A percentile compares a stretch with the other conserved stretches of the same genome.
These are phyloP conservation scores for Tulasnella calospora DNA, from an alignment of 768 basidiomycete species.

Conservation along the genomic window DNA sequence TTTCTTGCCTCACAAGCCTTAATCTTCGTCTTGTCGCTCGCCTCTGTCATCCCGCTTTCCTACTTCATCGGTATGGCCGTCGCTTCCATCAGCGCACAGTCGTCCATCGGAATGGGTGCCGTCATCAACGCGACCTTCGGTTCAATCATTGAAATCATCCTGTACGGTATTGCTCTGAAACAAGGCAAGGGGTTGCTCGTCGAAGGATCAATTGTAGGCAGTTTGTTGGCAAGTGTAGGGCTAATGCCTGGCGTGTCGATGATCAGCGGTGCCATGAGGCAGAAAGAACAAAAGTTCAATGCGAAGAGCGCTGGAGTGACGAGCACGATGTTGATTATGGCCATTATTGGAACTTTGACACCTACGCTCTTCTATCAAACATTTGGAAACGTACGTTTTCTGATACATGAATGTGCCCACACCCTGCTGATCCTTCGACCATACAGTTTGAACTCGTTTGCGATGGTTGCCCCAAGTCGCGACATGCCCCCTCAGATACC, in stretches of 20 bases:
- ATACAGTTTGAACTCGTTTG: conserved; percentile 81
- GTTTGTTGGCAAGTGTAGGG: conserved; percentile 88
- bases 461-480: conserved; percentile 60
- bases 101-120: conserved; percentile 97
- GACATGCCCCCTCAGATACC: conserved; percentile 37
- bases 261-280: conserved; percentile 79
- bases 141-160: conserved; percentile 93
- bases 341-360: conserved; percentile 90
- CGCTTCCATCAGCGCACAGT: conserved; percentile 97
- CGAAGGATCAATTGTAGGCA: conserved; percentile 94
- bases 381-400: conserved; percentile 80
- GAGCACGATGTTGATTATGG: conserved; percentile 99
- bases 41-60: conserved; percentile 91
- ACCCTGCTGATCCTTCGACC: conserved; percentile 35
- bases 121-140: conserved; percentile 99
- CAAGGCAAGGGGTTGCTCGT: conserved; percentile 89
- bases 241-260: conserved; percentile 97
- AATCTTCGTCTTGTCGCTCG: conserved; percentile 78
- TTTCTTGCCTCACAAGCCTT: conserved; percentile 67
- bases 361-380: conserved; percentile 98
- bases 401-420: background rate
- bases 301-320: conserved; percentile 99
- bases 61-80: conserved; percentile 99
- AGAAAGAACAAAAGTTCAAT: conserved; percentile 97
- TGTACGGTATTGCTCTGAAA: conserved; percentile 86